Conservation (phyloP, 2,329 filamentous ascomycete species). For the Didymella sp. region DNA sequence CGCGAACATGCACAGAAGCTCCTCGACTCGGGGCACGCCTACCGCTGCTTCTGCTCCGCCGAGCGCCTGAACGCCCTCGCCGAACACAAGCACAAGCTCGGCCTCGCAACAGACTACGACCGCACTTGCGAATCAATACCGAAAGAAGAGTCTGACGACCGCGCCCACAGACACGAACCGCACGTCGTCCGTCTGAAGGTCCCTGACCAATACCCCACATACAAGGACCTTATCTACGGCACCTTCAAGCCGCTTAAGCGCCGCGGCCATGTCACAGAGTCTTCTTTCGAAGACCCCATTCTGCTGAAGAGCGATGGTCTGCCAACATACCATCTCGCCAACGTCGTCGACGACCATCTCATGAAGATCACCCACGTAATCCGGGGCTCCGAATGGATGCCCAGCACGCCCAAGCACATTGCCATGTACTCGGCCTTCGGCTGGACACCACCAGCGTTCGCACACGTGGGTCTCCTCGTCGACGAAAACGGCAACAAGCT, state of each 20-base stretch:
- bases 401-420: conserved; percentile 83
- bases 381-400: conserved; percentile 94
- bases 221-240: conserved; percentile 83
- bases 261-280: conserved; percentile 50
- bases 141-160: conserved; percentile 70
- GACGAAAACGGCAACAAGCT: conserved; percentile 58
- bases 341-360: conserved; percentile 92
- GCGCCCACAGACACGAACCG: conserved; percentile 71
- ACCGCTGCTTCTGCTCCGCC: conserved; percentile 88
- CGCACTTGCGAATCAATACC: conserved; percentile 75
- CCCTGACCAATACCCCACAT: conserved; percentile 67
- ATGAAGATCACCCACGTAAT: conserved; percentile 98
- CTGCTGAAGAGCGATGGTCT: conserved; percentile 89
- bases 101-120: conserved; percentile 69
- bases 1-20: conserved; percentile 72
- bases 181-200: conserved; percentile 80
- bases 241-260: conserved; percentile 43
- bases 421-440: conserved; percentile 60
- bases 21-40: conserved; percentile 75
- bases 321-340: conserved; percentile 96
- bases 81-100: conserved; percentile 65
- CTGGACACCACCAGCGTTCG: conserved; percentile 57
- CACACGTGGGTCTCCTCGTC: conserved; percentile 58
- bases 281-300: conserved; percentile 80
- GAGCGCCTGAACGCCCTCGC: conserved; percentile 74